phyloP scores from a whole-genome alignment of 306 rosid genomes.

The Cicer yamashitae region DNA sequence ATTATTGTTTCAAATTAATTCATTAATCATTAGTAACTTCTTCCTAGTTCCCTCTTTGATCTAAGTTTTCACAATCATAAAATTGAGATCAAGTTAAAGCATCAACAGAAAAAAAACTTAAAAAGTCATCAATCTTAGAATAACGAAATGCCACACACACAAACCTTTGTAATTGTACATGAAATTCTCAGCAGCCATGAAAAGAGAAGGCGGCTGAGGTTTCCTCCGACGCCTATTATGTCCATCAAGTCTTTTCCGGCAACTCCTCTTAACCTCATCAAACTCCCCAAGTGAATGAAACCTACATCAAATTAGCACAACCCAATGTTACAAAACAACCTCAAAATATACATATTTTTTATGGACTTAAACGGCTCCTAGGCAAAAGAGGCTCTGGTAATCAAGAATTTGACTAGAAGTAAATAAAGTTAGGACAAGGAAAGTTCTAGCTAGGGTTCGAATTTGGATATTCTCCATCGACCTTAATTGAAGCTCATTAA shows the following conservation, averaged over 20 bases:
- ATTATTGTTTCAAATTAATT: neutral
- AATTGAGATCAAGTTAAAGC: constrained; percentile 19
- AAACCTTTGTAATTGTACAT: constrained; percentile 66
- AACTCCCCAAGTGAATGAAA: constrained; percentile 88
- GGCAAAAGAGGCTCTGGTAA: no score
- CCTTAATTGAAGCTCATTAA: no score
- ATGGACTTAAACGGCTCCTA: no score
- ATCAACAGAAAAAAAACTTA: neutral
- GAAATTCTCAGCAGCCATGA: constrained; percentile 60
- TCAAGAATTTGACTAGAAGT: no score
- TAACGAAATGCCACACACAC: constrained; percentile 21
- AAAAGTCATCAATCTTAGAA: constrained; percentile 20
- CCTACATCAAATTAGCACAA: constrained; percentile 53
- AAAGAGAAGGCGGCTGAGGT: constrained; percentile 70
- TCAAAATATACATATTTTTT: constrained; percentile 22
- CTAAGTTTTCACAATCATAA: neutral
- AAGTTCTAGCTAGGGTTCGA: no score
- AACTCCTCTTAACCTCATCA: constrained; percentile 87
- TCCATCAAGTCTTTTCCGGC: constrained; percentile 87
- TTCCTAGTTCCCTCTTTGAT: constrained; percentile 6
- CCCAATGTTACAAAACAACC: constrained; percentile 43
- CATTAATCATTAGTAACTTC: constrained; percentile 2
- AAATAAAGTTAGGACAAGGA: no score
- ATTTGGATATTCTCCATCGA: no score
- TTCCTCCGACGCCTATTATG: constrained; percentile 87